A percentile compares a stretch with the other conserved stretches of the same genome.
These are phyloP conservation scores for Cocos nucifera DNA, from an alignment of 176 grass and related monocot species.

Conservation along the genomic window DNA sequence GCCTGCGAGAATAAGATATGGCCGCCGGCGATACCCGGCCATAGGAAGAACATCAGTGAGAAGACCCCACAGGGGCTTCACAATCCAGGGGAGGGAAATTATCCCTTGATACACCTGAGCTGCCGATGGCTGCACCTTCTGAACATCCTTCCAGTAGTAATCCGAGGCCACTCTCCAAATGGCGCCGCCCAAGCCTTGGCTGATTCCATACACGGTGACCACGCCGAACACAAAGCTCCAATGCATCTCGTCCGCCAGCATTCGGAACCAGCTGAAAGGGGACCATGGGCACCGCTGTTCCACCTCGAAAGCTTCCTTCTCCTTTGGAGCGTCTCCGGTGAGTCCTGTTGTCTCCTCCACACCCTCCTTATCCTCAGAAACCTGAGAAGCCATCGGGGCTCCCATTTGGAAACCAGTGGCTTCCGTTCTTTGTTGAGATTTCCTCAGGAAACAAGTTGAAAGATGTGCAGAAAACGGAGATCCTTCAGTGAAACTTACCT, in stretches of 20 bases:
- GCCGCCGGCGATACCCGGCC: constrained; percentile 63
- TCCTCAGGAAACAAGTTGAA: no score
- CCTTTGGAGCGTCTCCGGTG: not conserved
- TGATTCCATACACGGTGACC: constrained; percentile 49
- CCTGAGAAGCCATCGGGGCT: no score
- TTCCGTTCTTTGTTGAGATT: no score
- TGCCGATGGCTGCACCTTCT: constrained; percentile 68
- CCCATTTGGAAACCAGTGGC: no score
- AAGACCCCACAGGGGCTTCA: constrained; percentile 85
- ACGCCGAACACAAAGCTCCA: constrained; percentile 84
- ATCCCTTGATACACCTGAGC: constrained; percentile 92
- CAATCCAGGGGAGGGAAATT: constrained; percentile 69
- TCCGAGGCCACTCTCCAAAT: constrained; percentile 62
- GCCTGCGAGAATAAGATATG: constrained; percentile 82
- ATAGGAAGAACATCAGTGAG: constrained; percentile 83
- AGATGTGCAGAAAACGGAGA: no score
- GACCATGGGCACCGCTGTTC: constrained; percentile 7
- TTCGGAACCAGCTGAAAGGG: constrained; percentile 58
- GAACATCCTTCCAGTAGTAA: constrained; percentile 98
- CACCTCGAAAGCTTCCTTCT: not conserved
- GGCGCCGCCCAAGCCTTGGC: constrained; percentile 65
- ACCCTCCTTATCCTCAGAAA: not conserved
- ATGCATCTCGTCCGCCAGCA: constrained; percentile 65
- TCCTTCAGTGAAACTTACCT: no score
- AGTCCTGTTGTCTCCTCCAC: not conserved